Evolutionary conservation across 164 flowering plant genomes (phyloP).

Genomic region (Warburgia ugandensis): DNA sequence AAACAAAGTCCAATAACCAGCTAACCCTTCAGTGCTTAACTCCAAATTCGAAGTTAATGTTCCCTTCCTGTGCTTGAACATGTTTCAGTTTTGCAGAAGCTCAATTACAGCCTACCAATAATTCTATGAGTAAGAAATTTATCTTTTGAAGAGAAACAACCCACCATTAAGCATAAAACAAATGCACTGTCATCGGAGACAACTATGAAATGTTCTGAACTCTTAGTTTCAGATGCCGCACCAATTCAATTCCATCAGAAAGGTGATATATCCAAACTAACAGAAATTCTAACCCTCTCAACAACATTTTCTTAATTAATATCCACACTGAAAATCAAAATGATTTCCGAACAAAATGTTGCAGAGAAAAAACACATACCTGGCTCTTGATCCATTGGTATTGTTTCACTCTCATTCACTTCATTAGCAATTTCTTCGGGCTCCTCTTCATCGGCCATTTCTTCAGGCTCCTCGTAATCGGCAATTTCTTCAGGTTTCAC

Average conservation of each 20-base stretch:
- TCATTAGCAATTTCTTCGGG: neutral
- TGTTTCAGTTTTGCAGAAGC: too few species aligned
- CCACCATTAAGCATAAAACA: too few species aligned
- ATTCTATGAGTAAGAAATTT: too few species aligned
- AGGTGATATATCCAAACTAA: neutral
- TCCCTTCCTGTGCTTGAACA: too few species aligned
- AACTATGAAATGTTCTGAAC: too few species aligned
- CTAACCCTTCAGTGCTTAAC: too few species aligned
- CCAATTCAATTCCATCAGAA: neutral
- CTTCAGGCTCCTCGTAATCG: neutral
- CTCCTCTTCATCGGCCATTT: neutral
- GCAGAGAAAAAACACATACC: constrained; percentile 1
- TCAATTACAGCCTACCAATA: too few species aligned
- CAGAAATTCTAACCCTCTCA: neutral
- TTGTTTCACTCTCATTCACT: neutral
- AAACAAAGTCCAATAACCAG: too few species aligned
- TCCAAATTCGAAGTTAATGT: too few species aligned
- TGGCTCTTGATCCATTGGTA: constrained; percentile 3
- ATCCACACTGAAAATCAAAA: neutral
- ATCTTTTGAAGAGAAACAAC: too few species aligned
- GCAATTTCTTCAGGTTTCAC: neutral
- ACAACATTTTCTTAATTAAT: neutral
- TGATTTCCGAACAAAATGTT: neutral
- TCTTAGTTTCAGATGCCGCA: neutral
- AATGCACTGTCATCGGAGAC: too few species aligned